Base-by-base conservation (phyloP, 1,284 basidiomycete genomes). In the Agaricales sp. region DNA sequence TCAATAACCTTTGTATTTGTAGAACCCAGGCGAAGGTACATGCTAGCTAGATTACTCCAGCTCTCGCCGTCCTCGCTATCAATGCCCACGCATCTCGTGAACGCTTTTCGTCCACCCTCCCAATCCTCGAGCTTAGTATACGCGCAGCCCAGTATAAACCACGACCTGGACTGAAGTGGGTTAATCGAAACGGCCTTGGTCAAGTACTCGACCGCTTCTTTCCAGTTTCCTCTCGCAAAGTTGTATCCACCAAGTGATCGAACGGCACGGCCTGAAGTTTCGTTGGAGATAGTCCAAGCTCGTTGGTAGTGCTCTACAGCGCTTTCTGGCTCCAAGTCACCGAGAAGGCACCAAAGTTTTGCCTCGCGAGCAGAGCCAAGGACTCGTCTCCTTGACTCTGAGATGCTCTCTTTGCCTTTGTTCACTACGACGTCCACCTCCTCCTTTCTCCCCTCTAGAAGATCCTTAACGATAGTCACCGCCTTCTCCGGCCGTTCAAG, bases 31-130 rank as follows among this genome's bases (percentile, higher is more conserved):
- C 90, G 82, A 49, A 99, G 76, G 65, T 98, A 97, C 59, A 94
- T 87, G 54, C 87, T 94, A 19, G 95, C 96, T 49, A 99, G 70
- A 64, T 99, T 99, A 63, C 88, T 97, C 96, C 96, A 99, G 55
- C 92, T 94, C 72, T 99, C 95, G 2, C 81, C 90, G 61, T 99
- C 94, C 58, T 99, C 95, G 53, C 95, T 92, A 54, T 98, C 94
- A 52, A 99, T 82, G 6, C 78, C 71, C 0, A 96, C 92, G 58
- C 91, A 92, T 30, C 94, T 74, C 45, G 74, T 71, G 66, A 99
- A 99, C 0, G 89, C 86, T 45, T 87, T 81, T 50, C 83, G 80
- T 1, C 87, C 94, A 21, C 83, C 84, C 21, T 77, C 75, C 93
- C 92, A 97, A 49, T 82, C 71, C 64, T 95, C 87, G 52, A 75